Conservation (phyloP, 345 rosid genomes). For the Leavenworthia alabamica region DNA sequence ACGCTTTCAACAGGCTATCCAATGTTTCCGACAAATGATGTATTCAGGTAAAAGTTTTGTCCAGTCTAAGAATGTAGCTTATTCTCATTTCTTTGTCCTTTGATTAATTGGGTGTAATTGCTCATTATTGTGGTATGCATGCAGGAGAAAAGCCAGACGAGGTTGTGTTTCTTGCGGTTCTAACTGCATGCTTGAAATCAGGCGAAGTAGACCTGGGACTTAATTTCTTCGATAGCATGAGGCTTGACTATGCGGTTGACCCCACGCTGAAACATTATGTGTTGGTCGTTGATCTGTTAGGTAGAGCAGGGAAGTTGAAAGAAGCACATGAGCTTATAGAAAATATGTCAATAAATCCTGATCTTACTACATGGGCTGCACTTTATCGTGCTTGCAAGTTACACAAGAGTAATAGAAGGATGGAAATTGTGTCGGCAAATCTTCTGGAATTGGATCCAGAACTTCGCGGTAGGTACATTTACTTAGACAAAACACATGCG, state of each 20-base stretch:
- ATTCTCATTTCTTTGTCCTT: constrained; percentile 1
- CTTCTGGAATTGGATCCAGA: constrained; percentile 48
- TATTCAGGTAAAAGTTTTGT: constrained; percentile 35
- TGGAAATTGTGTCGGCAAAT: constrained; percentile 38
- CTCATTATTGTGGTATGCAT: constrained; percentile 5
- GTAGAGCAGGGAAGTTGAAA: constrained; percentile 51
- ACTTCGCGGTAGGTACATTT: constrained; percentile 45
- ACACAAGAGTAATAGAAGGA: constrained; percentile 37
- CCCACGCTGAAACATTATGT: constrained; percentile 59
- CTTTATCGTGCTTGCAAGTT: constrained; percentile 55
- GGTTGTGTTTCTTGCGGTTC: constrained; percentile 49
- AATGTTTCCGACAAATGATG: constrained; percentile 58
- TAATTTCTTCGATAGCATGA: constrained; percentile 57
- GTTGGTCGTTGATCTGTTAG: constrained; percentile 45
- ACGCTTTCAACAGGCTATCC: constrained; percentile 39
- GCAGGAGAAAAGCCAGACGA: constrained; percentile 57
- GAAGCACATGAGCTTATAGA: constrained; percentile 44
- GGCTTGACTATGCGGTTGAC: constrained; percentile 54
- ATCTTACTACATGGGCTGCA: constrained; percentile 53
- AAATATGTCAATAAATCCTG: constrained; percentile 49
- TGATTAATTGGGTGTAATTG: not conserved
- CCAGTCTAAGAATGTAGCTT: not conserved
- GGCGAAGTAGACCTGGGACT: constrained; percentile 52
- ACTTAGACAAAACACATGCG: constrained; percentile 45
- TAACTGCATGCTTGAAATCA: constrained; percentile 49